phyloP scores from a whole-genome alignment of 106 monocot species.

The Hemerocallis citrina region DNA sequence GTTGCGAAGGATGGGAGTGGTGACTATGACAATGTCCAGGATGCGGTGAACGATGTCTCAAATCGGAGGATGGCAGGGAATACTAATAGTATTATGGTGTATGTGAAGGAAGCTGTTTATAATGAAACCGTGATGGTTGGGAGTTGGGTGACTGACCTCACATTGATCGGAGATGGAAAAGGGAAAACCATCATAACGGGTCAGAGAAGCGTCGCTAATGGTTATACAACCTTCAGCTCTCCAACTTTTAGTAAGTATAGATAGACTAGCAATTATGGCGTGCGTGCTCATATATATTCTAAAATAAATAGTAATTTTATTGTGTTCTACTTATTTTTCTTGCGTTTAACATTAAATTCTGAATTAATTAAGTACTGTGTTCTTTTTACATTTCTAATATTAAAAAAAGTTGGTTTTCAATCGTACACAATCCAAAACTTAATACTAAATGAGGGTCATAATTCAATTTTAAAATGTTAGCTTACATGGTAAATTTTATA shows the following conservation, averaged over 20 bases:
- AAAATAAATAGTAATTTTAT: too few species aligned
- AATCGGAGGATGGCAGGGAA: neutral
- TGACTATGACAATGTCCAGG: constrained; percentile 26
- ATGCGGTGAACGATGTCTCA: constrained; percentile 25
- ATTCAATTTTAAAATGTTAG: too few species aligned
- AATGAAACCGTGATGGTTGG: constrained; percentile 37
- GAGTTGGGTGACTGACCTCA: constrained; percentile 31
- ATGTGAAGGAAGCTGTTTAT: constrained; percentile 61
- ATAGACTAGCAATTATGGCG: too few species aligned
- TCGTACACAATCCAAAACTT: too few species aligned
- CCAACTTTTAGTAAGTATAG: constrained; percentile 59
- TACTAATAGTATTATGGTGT: constrained; percentile 28
- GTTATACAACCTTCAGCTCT: constrained; percentile 63
- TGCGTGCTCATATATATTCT: too few species aligned
- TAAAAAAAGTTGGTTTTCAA: too few species aligned
- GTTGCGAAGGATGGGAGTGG: constrained; percentile 60
- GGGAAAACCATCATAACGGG: constrained; percentile 54
- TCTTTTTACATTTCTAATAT: too few species aligned
- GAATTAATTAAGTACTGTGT: too few species aligned
- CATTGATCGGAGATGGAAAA: constrained; percentile 57
- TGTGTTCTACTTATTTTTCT: too few species aligned
- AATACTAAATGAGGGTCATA: too few species aligned
- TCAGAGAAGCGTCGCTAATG: constrained; percentile 24
- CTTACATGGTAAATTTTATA: too few species aligned
- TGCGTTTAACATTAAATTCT: too few species aligned